A percentile compares a stretch with the other conserved stretches of the same genome.
Conservation (phyloP, 257 asterid genomes). For the Forsythia viridissima region DNA sequence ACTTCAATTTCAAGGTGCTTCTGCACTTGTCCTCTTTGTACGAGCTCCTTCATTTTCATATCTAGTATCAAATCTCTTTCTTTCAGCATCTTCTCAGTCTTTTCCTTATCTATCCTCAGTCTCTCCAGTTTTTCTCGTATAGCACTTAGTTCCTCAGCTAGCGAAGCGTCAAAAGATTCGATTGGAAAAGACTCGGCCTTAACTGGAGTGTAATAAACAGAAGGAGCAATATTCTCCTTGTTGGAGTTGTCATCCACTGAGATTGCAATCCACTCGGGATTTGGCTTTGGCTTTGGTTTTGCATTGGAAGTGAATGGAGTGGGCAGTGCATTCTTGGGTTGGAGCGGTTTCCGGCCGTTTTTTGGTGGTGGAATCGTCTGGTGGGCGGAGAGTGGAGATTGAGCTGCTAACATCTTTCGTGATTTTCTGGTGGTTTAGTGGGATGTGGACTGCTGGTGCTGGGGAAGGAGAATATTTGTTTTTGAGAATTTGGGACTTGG, state of each 20-base stretch:
- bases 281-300: constrained; percentile 5
- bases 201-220: constrained; percentile 24
- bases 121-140: constrained; percentile 64
- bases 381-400: constrained; percentile 28
- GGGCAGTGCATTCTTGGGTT: constrained; percentile 41
- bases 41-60: constrained; percentile 57
- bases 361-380: constrained; percentile 20
- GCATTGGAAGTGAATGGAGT: constrained; percentile 6
- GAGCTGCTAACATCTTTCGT: constrained; percentile 19
- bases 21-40: constrained; percentile 63
- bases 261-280: constrained; percentile 23
- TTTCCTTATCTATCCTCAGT: constrained; percentile 52
- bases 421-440: not conserved
- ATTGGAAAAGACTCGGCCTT: not conserved
- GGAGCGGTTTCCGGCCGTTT: constrained; percentile 50
- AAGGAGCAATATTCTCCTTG: constrained; percentile 60
- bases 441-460: not conserved
- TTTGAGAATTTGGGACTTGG: not conserved
- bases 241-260: constrained; percentile 33
- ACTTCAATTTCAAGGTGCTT: constrained; percentile 82
- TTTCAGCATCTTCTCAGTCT: constrained; percentile 51
- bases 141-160: constrained; percentile 77
- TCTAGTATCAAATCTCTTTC: constrained; percentile 53
- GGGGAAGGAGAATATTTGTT: not conserved
- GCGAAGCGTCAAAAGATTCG: constrained; percentile 48